These are phyloP conservation scores for Cryphonectria naterciae DNA, from an alignment of 2,329 filamentous ascomycete genomes.

Conservation along the genomic window DNA sequence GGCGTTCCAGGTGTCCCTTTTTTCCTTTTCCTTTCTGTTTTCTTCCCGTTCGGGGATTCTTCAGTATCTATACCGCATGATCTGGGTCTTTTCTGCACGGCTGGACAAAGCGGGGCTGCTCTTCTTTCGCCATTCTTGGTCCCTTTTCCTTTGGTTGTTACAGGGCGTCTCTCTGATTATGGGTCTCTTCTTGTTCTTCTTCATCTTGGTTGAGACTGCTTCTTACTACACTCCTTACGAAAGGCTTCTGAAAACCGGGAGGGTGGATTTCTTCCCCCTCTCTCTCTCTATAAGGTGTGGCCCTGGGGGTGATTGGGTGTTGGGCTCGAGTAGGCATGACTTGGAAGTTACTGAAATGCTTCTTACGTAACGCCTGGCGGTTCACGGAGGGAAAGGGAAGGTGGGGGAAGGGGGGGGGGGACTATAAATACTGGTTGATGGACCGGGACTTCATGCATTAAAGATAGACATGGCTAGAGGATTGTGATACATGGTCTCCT, in stretches of 20 bases:
- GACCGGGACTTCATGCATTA: constrained; percentile 1
- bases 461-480: constrained; percentile 26
- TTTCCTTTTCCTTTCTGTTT: no score
- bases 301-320: background rate
- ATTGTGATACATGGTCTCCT: background rate
- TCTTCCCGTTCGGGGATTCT: background rate
- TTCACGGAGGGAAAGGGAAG: background rate
- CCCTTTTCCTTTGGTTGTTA: no score
- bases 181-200: background rate
- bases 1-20: constrained; percentile 19
- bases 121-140: background rate
- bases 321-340: background rate
- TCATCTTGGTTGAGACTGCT: background rate
- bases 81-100: constrained; percentile 8
- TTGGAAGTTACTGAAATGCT: background rate
- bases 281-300: background rate
- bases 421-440: constrained; percentile 2
- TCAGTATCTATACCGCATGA: constrained; percentile 21
- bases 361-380: background rate
- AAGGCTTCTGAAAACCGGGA: background rate
- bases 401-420: background rate
- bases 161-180: constrained; percentile 16
- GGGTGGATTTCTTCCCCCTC: no score
- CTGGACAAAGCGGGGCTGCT: constrained; percentile 21
- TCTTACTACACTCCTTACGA: constrained; percentile 16